phyloP scores from a whole-genome alignment of 2,329 filamentous ascomycete species.

The Domatiomyces globalis region DNA sequence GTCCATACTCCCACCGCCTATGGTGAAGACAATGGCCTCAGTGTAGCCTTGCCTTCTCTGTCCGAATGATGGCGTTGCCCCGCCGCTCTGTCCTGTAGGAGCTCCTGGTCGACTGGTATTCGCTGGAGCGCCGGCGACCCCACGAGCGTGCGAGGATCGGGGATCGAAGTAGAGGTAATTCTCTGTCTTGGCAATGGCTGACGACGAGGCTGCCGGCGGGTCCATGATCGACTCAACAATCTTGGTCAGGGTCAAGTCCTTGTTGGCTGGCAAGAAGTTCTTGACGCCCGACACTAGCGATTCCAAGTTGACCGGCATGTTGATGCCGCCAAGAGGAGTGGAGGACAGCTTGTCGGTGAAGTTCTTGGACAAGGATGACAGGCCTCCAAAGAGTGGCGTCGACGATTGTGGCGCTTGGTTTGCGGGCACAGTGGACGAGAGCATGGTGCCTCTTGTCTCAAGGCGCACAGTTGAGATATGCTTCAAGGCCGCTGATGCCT shows the following conservation, averaged over 20 bases:
- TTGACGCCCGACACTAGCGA: constrained; percentile 91
- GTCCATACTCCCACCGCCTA: constrained; percentile 94
- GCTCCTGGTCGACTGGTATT: constrained; percentile 29
- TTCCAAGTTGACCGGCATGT: constrained; percentile 60
- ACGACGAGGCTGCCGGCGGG: constrained; percentile 72
- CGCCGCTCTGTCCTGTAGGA: constrained; percentile 23
- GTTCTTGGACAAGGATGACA: constrained; percentile 79
- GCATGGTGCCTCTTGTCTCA: constrained; percentile 95
- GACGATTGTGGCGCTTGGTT: constrained; percentile 46
- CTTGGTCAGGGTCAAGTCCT: constrained; percentile 91
- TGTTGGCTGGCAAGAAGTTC: constrained; percentile 92
- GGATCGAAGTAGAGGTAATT: constrained; percentile 96
- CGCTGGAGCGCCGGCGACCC: constrained; percentile 66
- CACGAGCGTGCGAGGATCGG: constrained; percentile 78
- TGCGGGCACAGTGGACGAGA: constrained; percentile 60
- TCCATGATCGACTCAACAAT: constrained; percentile 99
- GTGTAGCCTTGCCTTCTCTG: constrained; percentile 79
- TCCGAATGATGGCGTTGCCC: constrained; percentile 63
- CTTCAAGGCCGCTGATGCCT: constrained; percentile 56
- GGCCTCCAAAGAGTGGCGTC: constrained; percentile 69
- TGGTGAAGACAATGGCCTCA: constrained; percentile 85
- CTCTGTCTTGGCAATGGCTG: constrained; percentile 90
- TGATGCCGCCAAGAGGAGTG: constrained; percentile 32
- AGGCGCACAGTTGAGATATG: constrained; percentile 87
- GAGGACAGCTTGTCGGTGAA: constrained; percentile 91